Evolutionary conservation across 2,329 filamentous ascomycete genomes (phyloP).

Genomic region (Hirsutella thompsonii): DNA sequence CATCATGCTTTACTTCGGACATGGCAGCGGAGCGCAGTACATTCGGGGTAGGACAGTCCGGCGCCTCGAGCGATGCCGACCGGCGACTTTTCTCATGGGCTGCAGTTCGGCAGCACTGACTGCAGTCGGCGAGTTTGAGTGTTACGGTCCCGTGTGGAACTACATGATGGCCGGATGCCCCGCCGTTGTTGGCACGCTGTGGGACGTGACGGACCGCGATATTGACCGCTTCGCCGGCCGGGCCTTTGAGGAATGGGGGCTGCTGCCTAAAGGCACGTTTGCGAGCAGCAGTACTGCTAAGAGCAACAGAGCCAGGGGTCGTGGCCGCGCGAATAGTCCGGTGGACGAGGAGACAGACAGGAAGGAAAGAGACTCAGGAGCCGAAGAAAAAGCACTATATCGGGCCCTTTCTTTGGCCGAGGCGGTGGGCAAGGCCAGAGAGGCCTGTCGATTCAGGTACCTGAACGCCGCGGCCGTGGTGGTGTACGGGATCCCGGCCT

Average conservation of each 20-base stretch:
- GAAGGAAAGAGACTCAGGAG: too few relatives aligned
- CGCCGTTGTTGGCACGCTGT: slow-evolving; percentile 82
- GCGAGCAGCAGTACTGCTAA: slow-evolving; percentile 16
- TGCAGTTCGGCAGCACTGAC: slow-evolving; percentile 73
- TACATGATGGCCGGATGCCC: slow-evolving; percentile 83
- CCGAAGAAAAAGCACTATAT: too few relatives aligned
- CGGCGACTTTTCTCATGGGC: slow-evolving; percentile 82
- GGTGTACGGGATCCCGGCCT: slow-evolving; percentile 91
- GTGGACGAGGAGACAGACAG: too few relatives aligned
- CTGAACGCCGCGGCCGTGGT: slow-evolving; percentile 88
- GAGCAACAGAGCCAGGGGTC: too few relatives aligned
- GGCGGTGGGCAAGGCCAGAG: slow-evolving; percentile 63
- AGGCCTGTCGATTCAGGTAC: slow-evolving; percentile 77
- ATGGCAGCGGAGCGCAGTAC: slow-evolving; percentile 90
- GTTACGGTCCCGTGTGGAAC: slow-evolving; percentile 79
- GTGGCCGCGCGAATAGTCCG: background rate
- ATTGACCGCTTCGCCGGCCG: slow-evolving; percentile 83
- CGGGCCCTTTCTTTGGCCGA: slow-evolving; percentile 54
- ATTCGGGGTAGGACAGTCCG: slow-evolving; percentile 76
- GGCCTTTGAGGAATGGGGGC: slow-evolving; percentile 76
- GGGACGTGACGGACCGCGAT: slow-evolving; percentile 96
- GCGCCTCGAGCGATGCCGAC: slow-evolving; percentile 58
- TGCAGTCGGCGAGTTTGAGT: slow-evolving; percentile 78
- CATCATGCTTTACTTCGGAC: slow-evolving; percentile 85
- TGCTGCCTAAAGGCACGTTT: slow-evolving; percentile 41